Percentiles rank a stretch among this genome's conserved stretches.
These are phyloP conservation scores for Aquilaria yunnanensis DNA, from an alignment of 345 rosid genomes.

Conservation along the genomic window DNA sequence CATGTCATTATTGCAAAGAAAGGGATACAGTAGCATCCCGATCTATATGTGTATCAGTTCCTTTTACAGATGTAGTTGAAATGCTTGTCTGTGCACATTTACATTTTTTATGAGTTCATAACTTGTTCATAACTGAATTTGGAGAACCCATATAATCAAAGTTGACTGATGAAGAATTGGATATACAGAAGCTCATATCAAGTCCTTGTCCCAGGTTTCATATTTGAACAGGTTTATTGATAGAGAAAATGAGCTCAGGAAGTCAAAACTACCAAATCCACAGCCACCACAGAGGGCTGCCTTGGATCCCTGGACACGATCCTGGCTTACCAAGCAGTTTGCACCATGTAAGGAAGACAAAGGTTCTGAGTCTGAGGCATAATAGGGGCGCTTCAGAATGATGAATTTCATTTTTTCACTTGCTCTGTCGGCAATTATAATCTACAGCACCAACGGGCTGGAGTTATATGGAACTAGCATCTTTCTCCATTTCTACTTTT, in stretches of 20 bases:
- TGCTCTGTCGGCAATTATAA: not conserved
- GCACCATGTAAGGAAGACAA: conserved; percentile 87
- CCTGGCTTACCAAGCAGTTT: conserved; percentile 58
- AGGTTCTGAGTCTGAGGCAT: conserved; percentile 39
- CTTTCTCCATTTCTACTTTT: not conserved
- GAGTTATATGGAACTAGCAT: not conserved
- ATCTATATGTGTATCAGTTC: too few species aligned
- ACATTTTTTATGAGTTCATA: too few species aligned
- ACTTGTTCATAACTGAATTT: too few species aligned
- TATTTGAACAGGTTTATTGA: conserved; percentile 61
- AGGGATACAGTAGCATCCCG: too few species aligned
- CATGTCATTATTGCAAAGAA: too few species aligned
- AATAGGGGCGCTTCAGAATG: not conserved
- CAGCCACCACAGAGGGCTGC: conserved; percentile 62
- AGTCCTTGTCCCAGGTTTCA: not conserved
- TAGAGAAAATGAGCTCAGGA: conserved; percentile 85
- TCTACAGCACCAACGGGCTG: not conserved
- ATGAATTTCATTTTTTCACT: not conserved
- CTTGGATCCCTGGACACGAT: conserved; percentile 80
- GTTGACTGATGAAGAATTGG: too few species aligned
- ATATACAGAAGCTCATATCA: too few species aligned
- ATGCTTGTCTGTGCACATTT: too few species aligned
- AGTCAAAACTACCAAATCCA: conserved; percentile 67
- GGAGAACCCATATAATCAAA: too few species aligned
- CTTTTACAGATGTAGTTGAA: too few species aligned